Conservation (phyloP, 2,329 filamentous ascomycete genomes). For the Ceratocystis colombiana region DNA sequence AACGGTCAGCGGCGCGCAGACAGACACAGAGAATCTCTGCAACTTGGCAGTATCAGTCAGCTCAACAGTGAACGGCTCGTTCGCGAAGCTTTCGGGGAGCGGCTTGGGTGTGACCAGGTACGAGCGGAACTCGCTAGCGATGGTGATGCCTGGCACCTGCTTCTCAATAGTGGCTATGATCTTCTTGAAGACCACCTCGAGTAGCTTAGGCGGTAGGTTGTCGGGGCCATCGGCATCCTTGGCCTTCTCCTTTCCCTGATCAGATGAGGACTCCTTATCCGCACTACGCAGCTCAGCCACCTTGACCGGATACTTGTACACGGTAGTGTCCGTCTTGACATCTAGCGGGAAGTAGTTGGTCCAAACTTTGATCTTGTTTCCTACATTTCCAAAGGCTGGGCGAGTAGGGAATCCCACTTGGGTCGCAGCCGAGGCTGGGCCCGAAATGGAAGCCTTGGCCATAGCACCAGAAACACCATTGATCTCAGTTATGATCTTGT, state of each 20-base stretch:
- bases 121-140: slow-evolving; percentile 44
- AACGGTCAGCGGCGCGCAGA: slow-evolving; percentile 31
- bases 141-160: slow-evolving; percentile 30
- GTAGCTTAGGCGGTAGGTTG: slow-evolving; percentile 36
- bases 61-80: slow-evolving; percentile 17
- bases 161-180: slow-evolving; percentile 34
- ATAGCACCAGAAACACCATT: slow-evolving; percentile 14
- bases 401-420: slow-evolving; percentile 36
- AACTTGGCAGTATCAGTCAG: slow-evolving; percentile 29
- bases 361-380: slow-evolving; percentile 40
- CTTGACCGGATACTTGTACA: slow-evolving; percentile 41
- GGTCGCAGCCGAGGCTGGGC: slow-evolving; percentile 21
- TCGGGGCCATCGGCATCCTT: slow-evolving; percentile 22
- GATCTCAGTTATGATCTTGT: slow-evolving; percentile 32
- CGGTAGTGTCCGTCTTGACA: slow-evolving; percentile 30
- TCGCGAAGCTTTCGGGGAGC: slow-evolving; percentile 13
- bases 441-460: slow-evolving; percentile 29
- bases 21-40: slow-evolving; percentile 38
- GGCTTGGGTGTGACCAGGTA: slow-evolving; percentile 32
- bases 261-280: slow-evolving; percentile 19
- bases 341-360: slow-evolving; percentile 45
- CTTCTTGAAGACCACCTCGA: slow-evolving; percentile 36
- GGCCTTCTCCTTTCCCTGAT: slow-evolving; percentile 3
- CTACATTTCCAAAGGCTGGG: slow-evolving; percentile 41
- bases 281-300: slow-evolving; percentile 29